Base-by-base conservation (phyloP, 164 flowering plant genomes). In the Saururus chinensis region DNA sequence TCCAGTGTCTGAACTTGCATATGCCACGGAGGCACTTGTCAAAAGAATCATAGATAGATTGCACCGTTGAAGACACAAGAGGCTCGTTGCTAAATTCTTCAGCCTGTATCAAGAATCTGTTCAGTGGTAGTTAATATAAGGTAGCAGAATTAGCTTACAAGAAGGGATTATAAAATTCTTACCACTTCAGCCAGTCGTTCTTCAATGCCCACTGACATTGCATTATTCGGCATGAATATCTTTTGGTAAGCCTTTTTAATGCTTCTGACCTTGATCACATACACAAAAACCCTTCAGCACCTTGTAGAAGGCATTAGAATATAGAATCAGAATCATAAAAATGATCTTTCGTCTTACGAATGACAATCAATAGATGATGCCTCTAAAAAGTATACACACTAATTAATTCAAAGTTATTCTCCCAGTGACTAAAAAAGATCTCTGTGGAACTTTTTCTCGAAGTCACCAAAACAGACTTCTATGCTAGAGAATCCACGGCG, bases 131-230 rank as follows among this genome's bases (percentile, higher is more conserved):
- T 19, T 11, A 35, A 9, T 24, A 7, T 53, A 26, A 17, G 26
- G 20, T 62, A 30, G 26, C 59, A 56, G 10, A 37, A 20, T 64
- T 49, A 14, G 35, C 10, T 20, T 1, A 19, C 53, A 40, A 35
- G 40, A 13, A 56, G n/a, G 13, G 4, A 48, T 21, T 13, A 19
- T 45, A 16, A 61, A 61, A 22, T 9, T 41, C 10, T 60, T 85
- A 89, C 98, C 93, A 89, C 79, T 79, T 82, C 76, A 21, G 73
- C 60, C 51, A 89, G 86, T 25, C 95, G 89, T 40, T 82, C 86
- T 60, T 82, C 92, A 66, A 88, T 69, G 57, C 80, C 69, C 40
- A 74, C 73, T 25, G 76, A 64, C 53, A 66, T 73, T n/a, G 70
- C 68, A 71, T 75, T 76, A 61, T 22, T 52, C 19, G 88, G 71